A percentile compares a stretch with the other conserved stretches of the same genome.
Evolutionary conservation across 2,329 filamentous ascomycete species (phyloP).

Genomic region (Aspergillus fijiensis): DNA sequence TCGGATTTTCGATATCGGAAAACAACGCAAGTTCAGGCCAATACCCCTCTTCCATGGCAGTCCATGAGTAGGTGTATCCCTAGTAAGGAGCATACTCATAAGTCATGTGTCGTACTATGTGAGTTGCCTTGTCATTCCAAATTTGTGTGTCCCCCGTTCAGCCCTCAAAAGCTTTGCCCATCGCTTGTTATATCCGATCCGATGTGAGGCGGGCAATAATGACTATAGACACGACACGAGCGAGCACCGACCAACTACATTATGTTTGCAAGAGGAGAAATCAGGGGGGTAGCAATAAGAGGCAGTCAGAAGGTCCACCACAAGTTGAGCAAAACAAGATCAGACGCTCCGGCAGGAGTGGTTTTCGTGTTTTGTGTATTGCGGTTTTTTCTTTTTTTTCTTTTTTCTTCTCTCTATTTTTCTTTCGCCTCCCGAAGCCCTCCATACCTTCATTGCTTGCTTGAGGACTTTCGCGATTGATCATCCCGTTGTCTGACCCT

Average conservation of each 20-base stretch:
- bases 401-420: not conserved
- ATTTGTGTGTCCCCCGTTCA: too few relatives aligned
- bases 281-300: not conserved
- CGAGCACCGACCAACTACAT: constrained; percentile 1
- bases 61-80: too few relatives aligned
- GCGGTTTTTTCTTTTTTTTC: not conserved
- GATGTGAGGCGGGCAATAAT: constrained; percentile 6
- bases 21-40: not conserved
- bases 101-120: too few relatives aligned
- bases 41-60: not conserved
- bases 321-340: constrained; percentile 5
- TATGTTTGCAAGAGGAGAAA: not conserved
- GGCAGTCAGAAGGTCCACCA: not conserved
- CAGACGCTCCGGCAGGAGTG: not conserved
- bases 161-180: not conserved
- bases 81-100: too few relatives aligned
- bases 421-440: not conserved
- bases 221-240: constrained; percentile 6
- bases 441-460: not conserved
- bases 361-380: constrained; percentile 1
- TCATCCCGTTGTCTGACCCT: not conserved
- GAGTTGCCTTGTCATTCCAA: too few relatives aligned
- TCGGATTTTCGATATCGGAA: too few relatives aligned
- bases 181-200: constrained; percentile 5
- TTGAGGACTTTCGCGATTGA: not conserved